Base-by-base conservation (phyloP, 2,329 filamentous ascomycete species). In the Dryadomyces quercivorus region DNA sequence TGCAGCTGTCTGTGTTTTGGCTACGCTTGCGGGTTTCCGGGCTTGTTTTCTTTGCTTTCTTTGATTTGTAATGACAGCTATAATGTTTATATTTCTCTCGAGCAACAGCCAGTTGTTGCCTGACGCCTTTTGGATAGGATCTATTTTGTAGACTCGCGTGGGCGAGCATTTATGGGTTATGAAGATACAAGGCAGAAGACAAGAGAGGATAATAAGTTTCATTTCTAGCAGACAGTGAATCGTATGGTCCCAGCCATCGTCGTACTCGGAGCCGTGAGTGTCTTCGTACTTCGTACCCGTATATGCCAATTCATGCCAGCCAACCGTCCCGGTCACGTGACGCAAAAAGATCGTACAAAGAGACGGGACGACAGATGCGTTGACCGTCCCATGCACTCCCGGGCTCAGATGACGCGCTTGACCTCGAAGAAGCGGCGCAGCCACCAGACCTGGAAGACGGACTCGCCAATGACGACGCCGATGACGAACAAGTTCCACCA, bases 401-500 rank as follows among this genome's bases (percentile, higher is more conserved):
- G 4, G 47, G 13, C 52, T 70, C 72, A 85, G 61, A 84, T 79
- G 52, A 84, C 80, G 51, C 81, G 75, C 74, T 85, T 82, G 64
- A 86, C 82, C 83, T 96, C 91, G 67, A 96, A 96, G 80, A 98
- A 98, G 67, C 93, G 82, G 75, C 95, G 93, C 69, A 98, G 72
- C 91, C 93, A 98, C 92, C 93, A 98, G 61, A 98, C 92, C 75
- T 98, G 93, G 77, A 98, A 98, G 61, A 96, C 75, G 58, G 90
- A 93, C 75, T 97, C 89, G 64, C 86, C 90, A 61, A 94, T 77
- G 59, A 98, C 80, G 51, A 97, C 84, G 55, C 82, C 80, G 60
- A 98, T 82, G 72, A 98, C 91, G 72, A 97, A 97, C 63, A 97
- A 80, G 71, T 93, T 96, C 93, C 93, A 98, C 93, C 93, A 98